Base-by-base conservation (phyloP, 805 yeast species). In the Saccharomycopsis vini region DNA sequence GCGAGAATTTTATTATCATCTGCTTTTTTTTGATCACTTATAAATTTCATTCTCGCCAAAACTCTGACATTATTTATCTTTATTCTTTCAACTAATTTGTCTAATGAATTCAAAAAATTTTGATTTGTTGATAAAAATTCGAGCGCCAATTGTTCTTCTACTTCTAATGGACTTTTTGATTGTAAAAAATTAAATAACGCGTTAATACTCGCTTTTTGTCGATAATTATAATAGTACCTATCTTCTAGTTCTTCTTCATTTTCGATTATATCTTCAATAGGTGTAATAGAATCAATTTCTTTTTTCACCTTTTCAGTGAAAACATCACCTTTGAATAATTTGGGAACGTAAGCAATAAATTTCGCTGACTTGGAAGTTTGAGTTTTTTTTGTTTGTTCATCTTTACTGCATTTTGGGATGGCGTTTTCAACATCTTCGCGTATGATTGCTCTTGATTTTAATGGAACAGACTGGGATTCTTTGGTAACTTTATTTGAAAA, bases 71-170 rank as follows among this genome's bases (percentile, higher is more conserved):
- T 39, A 20, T 39, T 39, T 15, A 22, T 20, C 19, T 39, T 31
- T n/a, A 39, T 39, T 22, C 30, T 22, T 16, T 28, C 32, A 10
- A 39, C 35, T 21, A 39, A 18, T 15, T 31, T 29, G 10, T 39
- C 35, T 24, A 39, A 31, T 24, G 32, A 21, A 10, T 39, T 32
- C 21, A 39, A 12, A 31, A 39, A 39, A 15, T 39, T 39, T 21
- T 31, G 19, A 32, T 39, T 39, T 21, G 21, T 39, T 12, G 42
- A 39, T 19, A 39, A 36, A 28, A 31, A 28, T 3, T 31, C 34
- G 12, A 39, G 19, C 21, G 35, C 13, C 18, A 32, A 22, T 15
- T 39, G 23, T 18, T 39, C 19, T 23, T 39, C 36, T 15, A 39
- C 23, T 7, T 16, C 28, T 10, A 24, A 19, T 3, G 36, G 36